A percentile compares a stretch with the other conserved stretches of the same genome.
Conservation (phyloP, 257 asterid genomes). For the Nicotiana attenuata region DNA sequence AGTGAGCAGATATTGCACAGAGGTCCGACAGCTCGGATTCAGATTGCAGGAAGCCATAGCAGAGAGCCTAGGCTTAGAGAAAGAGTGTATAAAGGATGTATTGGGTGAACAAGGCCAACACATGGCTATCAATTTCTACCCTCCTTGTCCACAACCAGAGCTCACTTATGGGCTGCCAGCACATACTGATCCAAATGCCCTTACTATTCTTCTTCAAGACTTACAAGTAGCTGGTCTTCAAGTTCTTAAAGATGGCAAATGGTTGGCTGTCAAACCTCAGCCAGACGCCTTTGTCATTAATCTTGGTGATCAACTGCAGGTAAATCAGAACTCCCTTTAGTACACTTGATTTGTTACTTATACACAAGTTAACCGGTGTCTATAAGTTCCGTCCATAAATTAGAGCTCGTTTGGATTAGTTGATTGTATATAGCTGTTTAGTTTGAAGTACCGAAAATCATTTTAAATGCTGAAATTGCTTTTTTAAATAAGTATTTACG, state of each 20-base stretch:
- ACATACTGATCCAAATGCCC: conserved; percentile 84
- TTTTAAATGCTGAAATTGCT: too few relatives aligned
- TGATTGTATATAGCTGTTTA: too few relatives aligned
- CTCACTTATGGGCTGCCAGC: conserved; percentile 80
- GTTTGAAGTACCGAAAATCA: too few relatives aligned
- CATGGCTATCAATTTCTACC: conserved; percentile 85
- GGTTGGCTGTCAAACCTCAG: conserved; percentile 69
- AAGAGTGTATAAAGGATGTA: conserved; percentile 41
- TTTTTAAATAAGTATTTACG: too few relatives aligned
- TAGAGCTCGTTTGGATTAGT: too few relatives aligned
- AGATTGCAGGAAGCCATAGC: conserved; percentile 62
- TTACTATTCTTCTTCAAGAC: conserved; percentile 90
- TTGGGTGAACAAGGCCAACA: conserved; percentile 91
- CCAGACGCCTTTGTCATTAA: conserved; percentile 75
- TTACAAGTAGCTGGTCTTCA: conserved; percentile 69
- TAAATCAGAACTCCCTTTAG: conserved; percentile 4
- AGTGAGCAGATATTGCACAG: conserved; percentile 50
- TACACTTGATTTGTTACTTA: neutral
- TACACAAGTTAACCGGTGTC: too few relatives aligned
- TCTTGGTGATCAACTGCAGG: conserved; percentile 90
- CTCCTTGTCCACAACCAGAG: conserved; percentile 85
- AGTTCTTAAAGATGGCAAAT: conserved; percentile 72
- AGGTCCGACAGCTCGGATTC: conserved; percentile 60
- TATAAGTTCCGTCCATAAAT: too few relatives aligned
- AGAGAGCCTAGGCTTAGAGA: conserved; percentile 69